phyloP scores from a whole-genome alignment of 2,329 filamentous ascomycete genomes.

The Aspergillus pseudoterreus region DNA sequence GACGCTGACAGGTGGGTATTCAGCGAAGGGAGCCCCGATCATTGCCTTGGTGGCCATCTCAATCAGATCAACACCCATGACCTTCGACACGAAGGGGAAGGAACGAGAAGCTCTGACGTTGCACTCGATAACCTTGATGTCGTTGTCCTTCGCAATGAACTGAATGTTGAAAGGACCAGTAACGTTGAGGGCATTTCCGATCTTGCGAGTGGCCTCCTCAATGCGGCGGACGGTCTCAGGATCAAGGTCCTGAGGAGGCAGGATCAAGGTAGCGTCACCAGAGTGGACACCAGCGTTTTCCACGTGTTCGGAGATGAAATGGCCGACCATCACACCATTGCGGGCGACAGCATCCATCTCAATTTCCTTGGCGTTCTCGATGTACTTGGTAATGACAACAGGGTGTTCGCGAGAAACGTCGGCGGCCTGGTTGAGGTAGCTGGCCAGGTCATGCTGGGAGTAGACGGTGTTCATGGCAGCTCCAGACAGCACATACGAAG shows the following conservation, averaged over 20 bases:
- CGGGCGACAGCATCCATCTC: slow-evolving; percentile 98
- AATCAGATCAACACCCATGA: slow-evolving; percentile 95
- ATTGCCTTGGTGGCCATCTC: slow-evolving; percentile 99
- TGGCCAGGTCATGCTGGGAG: slow-evolving; percentile 85
- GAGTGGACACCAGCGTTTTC: slow-evolving; percentile 99
- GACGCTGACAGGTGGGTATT: slow-evolving; percentile 75
- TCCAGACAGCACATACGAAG: slow-evolving; percentile 94
- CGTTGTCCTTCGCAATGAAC: slow-evolving; percentile 98
- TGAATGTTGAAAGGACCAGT: slow-evolving; percentile 98
- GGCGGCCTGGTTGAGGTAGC: slow-evolving; percentile 82
- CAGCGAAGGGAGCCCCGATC: slow-evolving; percentile 74
- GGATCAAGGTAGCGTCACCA: slow-evolving; percentile 90
- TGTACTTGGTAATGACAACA: slow-evolving; percentile 98
- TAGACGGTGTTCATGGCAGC: slow-evolving; percentile 99
- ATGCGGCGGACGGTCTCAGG: slow-evolving; percentile 85
- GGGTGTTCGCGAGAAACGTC: slow-evolving; percentile 94
- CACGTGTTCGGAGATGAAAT: slow-evolving; percentile 98
- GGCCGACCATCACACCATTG: slow-evolving; percentile 83
- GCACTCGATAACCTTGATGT: slow-evolving; percentile 99
- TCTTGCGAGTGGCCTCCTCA: slow-evolving; percentile 92
- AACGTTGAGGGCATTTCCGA: slow-evolving; percentile 87
- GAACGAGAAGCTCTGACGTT: slow-evolving; percentile 95
- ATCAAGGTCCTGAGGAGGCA: slow-evolving; percentile 91
- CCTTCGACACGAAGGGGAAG: slow-evolving; percentile 97
- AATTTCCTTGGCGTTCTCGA: slow-evolving; percentile 98